Evolutionary conservation across 805 yeast genomes (phyloP), one percentile per base, ranked within the genome.

Genomic region (Priceomyces haplophilus): DNA sequence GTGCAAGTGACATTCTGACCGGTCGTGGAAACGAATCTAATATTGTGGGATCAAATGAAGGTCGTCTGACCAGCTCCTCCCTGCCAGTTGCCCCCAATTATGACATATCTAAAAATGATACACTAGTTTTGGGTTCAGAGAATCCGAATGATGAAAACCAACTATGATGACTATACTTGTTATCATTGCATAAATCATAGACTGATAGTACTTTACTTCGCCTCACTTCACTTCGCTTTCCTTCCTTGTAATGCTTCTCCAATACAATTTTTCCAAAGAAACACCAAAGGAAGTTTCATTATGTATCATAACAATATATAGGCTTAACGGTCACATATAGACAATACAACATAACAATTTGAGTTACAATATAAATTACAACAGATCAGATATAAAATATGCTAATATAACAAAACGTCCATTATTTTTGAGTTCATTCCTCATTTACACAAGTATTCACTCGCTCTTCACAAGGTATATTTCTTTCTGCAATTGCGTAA

Each of bases 401-500:
- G 31, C 15, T n/a, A 27, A 27, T 27, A 27, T 27, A 27, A 27
- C 15, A 12, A 12, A 27, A 27, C 31, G 31, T 27, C 31, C 31
- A 27, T 27, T n/a, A 27, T 27, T 27, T 5, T 27, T 27, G 24
- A 10, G 31, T 27, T 27, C 31, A 27, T 27, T 27, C 15, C 8
- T 27, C 31, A 10, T 27, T 27, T 27, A 27, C 31, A 27, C n/a
- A 27, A 5, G 31, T 27, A 27, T 11, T 35, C 17, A 36, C 7
- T 36, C 31, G 16, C 39, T 20, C 29, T 25, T 36, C 11, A 59
- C 50, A 23, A 61, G 48, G 43, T 61, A 61, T 45, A 83, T 62
- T 52, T 77, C 78, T 58, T 83, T 84, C 63, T 83, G 83, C 57
- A 83, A 65, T 0, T 69, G 53, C 24, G 79, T 58, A 12, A 82